Conservation (phyloP, 2,329 filamentous ascomycete genomes). For the Talaromyces pinophilus region DNA sequence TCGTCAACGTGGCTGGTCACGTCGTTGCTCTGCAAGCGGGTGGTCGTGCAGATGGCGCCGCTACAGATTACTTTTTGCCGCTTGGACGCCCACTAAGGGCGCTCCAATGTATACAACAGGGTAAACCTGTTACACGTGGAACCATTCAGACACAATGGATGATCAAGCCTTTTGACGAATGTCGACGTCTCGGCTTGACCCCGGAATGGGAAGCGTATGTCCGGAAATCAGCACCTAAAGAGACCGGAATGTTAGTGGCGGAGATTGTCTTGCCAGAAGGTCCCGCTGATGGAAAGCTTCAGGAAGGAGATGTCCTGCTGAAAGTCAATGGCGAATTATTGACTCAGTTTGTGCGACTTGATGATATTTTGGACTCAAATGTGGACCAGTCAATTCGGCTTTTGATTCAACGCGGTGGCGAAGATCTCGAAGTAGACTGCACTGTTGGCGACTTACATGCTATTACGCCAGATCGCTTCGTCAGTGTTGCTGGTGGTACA, state of each 20-base stretch:
- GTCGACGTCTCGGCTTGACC: constrained; percentile 80
- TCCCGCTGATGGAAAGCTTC: constrained; percentile 80
- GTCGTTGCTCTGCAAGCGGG: constrained; percentile 93
- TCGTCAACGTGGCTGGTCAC: constrained; percentile 91
- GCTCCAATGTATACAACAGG: constrained; percentile 78
- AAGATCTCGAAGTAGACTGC: constrained; percentile 82
- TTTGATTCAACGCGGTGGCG: constrained; percentile 82
- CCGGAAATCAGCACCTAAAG: constrained; percentile 79
- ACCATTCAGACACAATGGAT: constrained; percentile 99
- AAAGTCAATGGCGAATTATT: constrained; percentile 92
- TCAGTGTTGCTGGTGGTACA: constrained; percentile 87
- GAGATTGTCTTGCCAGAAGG: constrained; percentile 93
- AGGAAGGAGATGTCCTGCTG: constrained; percentile 91
- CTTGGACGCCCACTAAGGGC: constrained; percentile 87
- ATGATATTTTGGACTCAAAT: constrained; percentile 86
- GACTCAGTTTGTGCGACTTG: constrained; percentile 87
- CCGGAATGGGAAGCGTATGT: constrained; percentile 84
- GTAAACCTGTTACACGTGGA: constrained; percentile 75
- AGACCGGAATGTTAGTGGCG: constrained; percentile 95
- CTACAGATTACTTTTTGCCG: constrained; percentile 96
- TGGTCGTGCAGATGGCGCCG: constrained; percentile 88
- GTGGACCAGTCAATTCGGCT: constrained; percentile 78
- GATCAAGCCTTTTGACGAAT: constrained; percentile 96
- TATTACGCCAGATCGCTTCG: constrained; percentile 94
- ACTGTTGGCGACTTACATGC: constrained; percentile 85